Evolutionary conservation across 78 protist species (phyloP).

Genomic region (Dictyostelium purpureum): DNA sequence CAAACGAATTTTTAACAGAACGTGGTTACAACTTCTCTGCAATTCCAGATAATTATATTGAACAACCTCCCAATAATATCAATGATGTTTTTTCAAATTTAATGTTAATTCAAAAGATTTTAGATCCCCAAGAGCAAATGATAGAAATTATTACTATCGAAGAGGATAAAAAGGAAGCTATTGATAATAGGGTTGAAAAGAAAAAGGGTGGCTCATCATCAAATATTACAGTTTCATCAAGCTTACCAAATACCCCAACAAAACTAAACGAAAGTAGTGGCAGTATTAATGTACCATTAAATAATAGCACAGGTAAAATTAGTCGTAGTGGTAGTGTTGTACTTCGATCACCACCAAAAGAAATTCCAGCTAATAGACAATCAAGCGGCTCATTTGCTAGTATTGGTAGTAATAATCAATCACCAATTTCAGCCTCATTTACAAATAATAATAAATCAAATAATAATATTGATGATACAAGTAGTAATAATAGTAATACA

Average conservation of each 20-base stretch:
- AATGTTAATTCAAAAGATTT: constrained; percentile 44
- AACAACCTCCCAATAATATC: constrained; percentile 54
- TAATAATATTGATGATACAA: neutral
- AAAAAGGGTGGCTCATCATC: neutral
- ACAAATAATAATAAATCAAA: neutral
- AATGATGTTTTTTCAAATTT: constrained; percentile 44
- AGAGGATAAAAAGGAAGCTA: neutral
- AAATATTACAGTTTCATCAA: neutral
- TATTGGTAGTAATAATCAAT: neutral
- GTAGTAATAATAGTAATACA: neutral
- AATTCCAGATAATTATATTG: constrained; percentile 66
- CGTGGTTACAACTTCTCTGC: constrained; percentile 64
- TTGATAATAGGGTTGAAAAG: neutral
- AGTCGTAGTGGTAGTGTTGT: neutral
- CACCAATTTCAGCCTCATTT: neutral
- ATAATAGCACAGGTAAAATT: neutral
- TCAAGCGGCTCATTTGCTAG: neutral
- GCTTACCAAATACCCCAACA: neutral
- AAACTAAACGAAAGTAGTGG: neutral
- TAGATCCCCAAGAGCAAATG: constrained; percentile 48
- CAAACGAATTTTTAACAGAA: constrained; percentile 25
- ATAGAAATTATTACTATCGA: constrained; percentile 37
- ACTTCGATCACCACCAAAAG: neutral
- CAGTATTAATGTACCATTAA: neutral
- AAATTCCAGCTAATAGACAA: neutral